Percentiles rank a stretch among this genome's conserved stretches.
Evolutionary conservation across 306 rosid species (phyloP).

Genomic region (Luffa aegyptiaca): DNA sequence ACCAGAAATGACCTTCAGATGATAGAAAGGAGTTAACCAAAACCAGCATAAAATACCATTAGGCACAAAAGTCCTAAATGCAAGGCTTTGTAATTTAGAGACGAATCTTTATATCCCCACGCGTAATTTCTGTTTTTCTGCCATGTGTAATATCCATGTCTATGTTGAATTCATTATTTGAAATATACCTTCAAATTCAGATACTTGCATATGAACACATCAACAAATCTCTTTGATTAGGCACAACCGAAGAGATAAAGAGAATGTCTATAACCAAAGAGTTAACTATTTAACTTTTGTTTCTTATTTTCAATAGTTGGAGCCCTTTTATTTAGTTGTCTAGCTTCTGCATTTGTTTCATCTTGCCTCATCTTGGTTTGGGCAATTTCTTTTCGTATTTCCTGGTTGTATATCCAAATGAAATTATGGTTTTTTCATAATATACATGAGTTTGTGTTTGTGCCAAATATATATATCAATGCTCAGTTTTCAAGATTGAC

Average conservation of each 20-base stretch:
- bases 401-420: background rate
- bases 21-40: conserved; percentile 7
- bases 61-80: background rate
- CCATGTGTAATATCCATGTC: background rate
- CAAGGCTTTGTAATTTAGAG: background rate
- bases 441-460: no score
- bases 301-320: background rate
- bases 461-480: background rate
- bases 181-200: background rate
- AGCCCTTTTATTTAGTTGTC: background rate
- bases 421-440: no score
- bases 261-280: background rate
- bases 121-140: background rate
- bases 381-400: background rate
- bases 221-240: background rate
- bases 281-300: background rate
- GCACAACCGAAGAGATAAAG: background rate
- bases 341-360: background rate
- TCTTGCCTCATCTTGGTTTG: background rate
- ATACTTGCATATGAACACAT: background rate
- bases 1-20: conserved; percentile 64
- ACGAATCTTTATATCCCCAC: background rate
- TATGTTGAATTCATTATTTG: background rate
- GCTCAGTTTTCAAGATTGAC: background rate
- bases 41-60: background rate